Conservation (phyloP, 805 yeast genomes). For the Candida insectalens region DNA sequence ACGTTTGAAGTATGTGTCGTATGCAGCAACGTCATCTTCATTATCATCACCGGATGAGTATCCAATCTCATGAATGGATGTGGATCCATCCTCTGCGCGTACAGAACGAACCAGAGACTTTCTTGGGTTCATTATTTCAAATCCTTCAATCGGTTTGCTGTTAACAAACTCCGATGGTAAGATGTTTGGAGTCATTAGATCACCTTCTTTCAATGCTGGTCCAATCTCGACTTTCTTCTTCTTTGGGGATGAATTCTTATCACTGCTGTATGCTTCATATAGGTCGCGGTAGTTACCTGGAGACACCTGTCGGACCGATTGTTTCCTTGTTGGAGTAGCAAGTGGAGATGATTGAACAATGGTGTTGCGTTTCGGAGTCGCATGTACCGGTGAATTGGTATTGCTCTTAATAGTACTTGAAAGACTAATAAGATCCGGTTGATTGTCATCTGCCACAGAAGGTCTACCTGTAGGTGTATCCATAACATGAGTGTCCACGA, state of each 20-base stretch:
- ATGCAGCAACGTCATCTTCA: constrained; percentile 1
- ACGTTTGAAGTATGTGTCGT: constrained; percentile 1
- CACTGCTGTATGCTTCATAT: not conserved
- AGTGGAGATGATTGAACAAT: not conserved
- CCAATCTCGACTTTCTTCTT: not conserved
- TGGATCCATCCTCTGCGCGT: constrained; percentile 4
- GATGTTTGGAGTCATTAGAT: constrained; percentile 19
- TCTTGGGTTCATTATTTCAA: constrained; percentile 11
- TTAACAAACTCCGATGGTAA: constrained; percentile 22
- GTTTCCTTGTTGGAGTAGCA: not conserved
- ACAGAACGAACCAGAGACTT: constrained; percentile 2
- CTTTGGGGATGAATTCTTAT: not conserved
- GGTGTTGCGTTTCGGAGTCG: no score
- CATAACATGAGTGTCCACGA: no score
- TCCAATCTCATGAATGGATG: constrained; percentile 17
- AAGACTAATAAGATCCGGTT: constrained; percentile 22
- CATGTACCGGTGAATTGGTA: no score
- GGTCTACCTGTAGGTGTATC: no score
- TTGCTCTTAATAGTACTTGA: constrained; percentile 18
- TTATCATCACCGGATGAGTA: constrained; percentile 5
- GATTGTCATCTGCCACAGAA: constrained; percentile 3
- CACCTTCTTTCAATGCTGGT: constrained; percentile 1
- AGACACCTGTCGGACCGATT: not conserved
- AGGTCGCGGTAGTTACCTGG: not conserved
- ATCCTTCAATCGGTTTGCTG: constrained; percentile 17